Percentiles rank a stretch among this genome's conserved stretches.
These are phyloP conservation scores for Phytopythium aichiense DNA, from an alignment of 352 stramenopile genomes.

Conservation along the genomic window DNA sequence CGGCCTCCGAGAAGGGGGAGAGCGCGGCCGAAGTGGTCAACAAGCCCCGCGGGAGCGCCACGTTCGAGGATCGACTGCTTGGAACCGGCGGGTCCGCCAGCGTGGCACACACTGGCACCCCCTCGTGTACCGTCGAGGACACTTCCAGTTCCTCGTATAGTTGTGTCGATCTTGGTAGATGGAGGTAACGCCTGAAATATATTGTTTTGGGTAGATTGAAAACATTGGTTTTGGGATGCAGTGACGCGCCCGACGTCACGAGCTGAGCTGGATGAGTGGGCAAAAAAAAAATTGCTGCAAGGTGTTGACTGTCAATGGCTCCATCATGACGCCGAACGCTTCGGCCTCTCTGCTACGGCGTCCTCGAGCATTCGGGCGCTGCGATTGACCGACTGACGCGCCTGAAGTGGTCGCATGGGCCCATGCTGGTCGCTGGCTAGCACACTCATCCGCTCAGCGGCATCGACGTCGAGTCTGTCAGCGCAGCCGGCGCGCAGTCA, in stretches of 20 bases:
- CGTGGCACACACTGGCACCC: no score
- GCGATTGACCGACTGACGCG: no score
- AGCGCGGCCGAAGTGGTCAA: background rate
- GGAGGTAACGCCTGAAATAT: background rate
- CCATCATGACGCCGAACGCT: no score
- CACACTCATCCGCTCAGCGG: no score
- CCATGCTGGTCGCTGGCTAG: no score
- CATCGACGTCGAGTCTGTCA: no score
- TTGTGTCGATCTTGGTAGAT: background rate
- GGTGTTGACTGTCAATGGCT: no score
- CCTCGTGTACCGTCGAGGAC: background rate
- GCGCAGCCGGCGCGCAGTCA: background rate
- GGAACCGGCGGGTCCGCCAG: background rate
- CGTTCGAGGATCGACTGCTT: conserved; percentile 4
- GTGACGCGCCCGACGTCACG: conserved; percentile 1
- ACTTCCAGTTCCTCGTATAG: no score
- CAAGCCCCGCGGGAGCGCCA: background rate
- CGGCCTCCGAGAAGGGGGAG: background rate
- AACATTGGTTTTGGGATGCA: background rate
- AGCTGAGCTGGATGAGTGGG: background rate
- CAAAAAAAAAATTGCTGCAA: no score
- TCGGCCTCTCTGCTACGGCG: no score
- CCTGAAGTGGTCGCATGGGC: no score
- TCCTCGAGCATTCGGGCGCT: no score
- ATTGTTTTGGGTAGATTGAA: background rate